Evolutionary conservation across 441 rosid genomes (phyloP), one percentile per base, ranked within the genome.

Genomic region (Heliophila coronopifolia): DNA sequence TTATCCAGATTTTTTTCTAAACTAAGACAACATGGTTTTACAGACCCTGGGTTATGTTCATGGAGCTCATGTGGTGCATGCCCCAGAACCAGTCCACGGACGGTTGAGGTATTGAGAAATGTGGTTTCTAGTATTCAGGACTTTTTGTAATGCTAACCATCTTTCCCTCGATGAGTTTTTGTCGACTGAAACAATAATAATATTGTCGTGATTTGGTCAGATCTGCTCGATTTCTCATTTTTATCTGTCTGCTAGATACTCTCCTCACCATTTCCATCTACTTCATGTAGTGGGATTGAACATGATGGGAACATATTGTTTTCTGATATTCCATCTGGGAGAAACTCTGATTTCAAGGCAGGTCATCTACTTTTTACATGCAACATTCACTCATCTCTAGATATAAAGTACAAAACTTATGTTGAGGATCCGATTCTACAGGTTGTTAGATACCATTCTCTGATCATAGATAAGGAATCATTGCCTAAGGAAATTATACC

Each of bases 401-500:
- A 24, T 58, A 40, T 19, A 10, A 48, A 47, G 36, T 56, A 23
- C 6, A 41, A 45, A n/a, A 50, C 20, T 61, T 48, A 18, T 55
- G 47, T 61, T 39, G 51, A 32, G 42, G 47, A 4, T 61, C 35
- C 15, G 43, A 48, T 28, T 17, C 46, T 53, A 27, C 77, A 91
- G 98, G 96, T 84, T 33, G 98, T 92, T 56, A 81, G 96, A 46
- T 92, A 87, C 63, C 95, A 92, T 81, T 92, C 98, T 3, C 92
- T 92, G 33, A 66, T 87, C 50, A 66, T 92, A 61, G 94, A 83
- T 71, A 65, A 74, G 35, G 78, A 83, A 44, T 75, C 97, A 33
- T 83, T 88, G 50, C 99, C 95, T 15, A 62, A 81, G 56, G 95
- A 83, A 43, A 81, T 92, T 42, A 12, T 78, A 67, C 95, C 97